These are phyloP conservation scores for Chlamydomonas sphaeroides DNA, from an alignment of 139 green algal species.

Conservation along the genomic window DNA sequence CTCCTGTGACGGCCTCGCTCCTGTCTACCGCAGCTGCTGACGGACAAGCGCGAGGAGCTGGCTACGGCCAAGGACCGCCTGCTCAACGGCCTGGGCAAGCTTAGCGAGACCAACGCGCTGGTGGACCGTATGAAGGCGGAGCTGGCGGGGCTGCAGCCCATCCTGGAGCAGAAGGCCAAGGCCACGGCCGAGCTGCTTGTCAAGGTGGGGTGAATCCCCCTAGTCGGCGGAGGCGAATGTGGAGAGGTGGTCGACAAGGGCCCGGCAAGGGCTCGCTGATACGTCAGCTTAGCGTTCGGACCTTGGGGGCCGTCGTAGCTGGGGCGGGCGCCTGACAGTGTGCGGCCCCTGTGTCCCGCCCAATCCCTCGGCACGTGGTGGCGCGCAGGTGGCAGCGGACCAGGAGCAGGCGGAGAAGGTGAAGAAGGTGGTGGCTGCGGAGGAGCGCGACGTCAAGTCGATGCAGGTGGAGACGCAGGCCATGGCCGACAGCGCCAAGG, in stretches of 20 bases:
- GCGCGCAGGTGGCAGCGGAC: slow-evolving; percentile 66
- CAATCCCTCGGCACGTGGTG: too few relatives aligned
- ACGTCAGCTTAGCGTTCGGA: too few relatives aligned
- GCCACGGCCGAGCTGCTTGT: slow-evolving; percentile 77
- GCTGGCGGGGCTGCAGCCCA: slow-evolving; percentile 76
- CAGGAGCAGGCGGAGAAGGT: slow-evolving; percentile 81
- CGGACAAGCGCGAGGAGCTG: slow-evolving; percentile 59
- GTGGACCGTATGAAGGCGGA: slow-evolving; percentile 85
- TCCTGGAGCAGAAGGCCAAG: slow-evolving; percentile 78
- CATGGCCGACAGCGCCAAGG: slow-evolving; percentile 83
- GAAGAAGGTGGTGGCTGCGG: slow-evolving; percentile 69
- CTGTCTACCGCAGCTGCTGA: slow-evolving; percentile 65
- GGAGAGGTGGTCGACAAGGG: too few relatives aligned
- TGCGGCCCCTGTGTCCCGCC: too few relatives aligned
- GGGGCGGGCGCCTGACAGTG: too few relatives aligned
- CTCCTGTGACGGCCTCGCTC: too few relatives aligned
- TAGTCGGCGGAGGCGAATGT: too few relatives aligned
- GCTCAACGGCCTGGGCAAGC: slow-evolving; percentile 84
- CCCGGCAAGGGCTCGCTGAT: too few relatives aligned
- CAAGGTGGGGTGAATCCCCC: slow-evolving; percentile 40
- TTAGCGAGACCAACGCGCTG: slow-evolving; percentile 81
- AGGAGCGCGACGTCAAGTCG: slow-evolving; percentile 80
- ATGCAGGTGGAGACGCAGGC: slow-evolving; percentile 72
- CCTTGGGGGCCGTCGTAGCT: too few relatives aligned
- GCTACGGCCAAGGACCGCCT: slow-evolving; percentile 70